Percentiles rank a stretch among this genome's conserved stretches.
Evolutionary conservation across 2,329 filamentous ascomycete species (phyloP).

Genomic region (Nannizziopsis arthrosporioides): DNA sequence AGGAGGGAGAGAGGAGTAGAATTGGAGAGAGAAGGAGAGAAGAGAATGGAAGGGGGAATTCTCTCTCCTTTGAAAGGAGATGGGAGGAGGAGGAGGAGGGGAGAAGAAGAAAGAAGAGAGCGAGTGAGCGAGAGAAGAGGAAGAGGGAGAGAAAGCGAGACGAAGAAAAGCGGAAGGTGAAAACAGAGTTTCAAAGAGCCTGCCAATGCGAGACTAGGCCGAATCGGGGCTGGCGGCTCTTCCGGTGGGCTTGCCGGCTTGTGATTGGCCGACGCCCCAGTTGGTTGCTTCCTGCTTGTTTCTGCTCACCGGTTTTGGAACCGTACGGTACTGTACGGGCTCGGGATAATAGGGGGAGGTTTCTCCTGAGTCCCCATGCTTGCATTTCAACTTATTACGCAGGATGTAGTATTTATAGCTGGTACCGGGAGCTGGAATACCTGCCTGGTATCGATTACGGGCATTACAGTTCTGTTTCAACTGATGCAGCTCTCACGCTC

Average conservation of each 20-base stretch:
- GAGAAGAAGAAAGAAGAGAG: slow-evolving; percentile 16
- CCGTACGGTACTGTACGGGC: background rate
- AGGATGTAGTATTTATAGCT: no score
- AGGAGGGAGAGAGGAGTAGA: slow-evolving; percentile 12
- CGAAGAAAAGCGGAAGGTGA: slow-evolving; percentile 20
- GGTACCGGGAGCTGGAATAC: no score
- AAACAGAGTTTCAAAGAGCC: slow-evolving; percentile 18
- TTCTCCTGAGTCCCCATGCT: background rate
- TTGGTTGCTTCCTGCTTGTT: no score
- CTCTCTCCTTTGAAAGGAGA: slow-evolving; percentile 14
- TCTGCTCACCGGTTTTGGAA: slow-evolving; percentile 10
- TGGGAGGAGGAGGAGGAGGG: slow-evolving; percentile 17
- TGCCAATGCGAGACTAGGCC: slow-evolving; percentile 24
- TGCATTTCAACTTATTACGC: no score
- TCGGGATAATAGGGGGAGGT: background rate
- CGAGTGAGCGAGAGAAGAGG: slow-evolving; percentile 17
- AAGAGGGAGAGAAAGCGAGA: slow-evolving; percentile 20
- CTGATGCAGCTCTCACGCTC: no score
- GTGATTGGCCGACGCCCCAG: slow-evolving; percentile 13
- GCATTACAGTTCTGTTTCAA: no score
- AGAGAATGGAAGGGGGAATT: slow-evolving; percentile 8
- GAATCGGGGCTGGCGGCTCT: slow-evolving; percentile 23
- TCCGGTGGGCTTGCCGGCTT: slow-evolving; percentile 2
- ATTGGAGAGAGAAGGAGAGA: slow-evolving; percentile 6
- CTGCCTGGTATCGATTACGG: no score